A percentile compares a stretch with the other conserved stretches of the same genome.
Evolutionary conservation across 352 stramenopile genomes (phyloP).

Genomic region (Globisporangium heterothallicum): DNA sequence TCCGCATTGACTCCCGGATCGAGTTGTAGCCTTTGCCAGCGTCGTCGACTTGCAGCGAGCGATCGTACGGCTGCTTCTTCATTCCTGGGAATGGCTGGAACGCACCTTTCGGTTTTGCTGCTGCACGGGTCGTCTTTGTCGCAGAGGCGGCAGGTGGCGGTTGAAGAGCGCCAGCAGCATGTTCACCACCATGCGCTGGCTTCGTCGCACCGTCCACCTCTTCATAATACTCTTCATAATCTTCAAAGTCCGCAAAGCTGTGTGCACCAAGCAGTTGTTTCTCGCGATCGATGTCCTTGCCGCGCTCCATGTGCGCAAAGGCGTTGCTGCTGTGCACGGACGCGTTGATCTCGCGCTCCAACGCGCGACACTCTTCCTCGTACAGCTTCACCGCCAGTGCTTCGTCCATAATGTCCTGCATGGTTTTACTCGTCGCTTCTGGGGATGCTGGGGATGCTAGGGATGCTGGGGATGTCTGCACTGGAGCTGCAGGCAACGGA

Average conservation of each 20-base stretch:
- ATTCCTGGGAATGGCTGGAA: conserved; percentile 10
- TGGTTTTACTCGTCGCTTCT: conserved; percentile 12
- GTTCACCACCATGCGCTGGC: neutral
- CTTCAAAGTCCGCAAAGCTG: conserved; percentile 24
- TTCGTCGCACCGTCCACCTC: conserved; percentile 3
- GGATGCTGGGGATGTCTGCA: no score
- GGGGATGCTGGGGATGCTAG: no score
- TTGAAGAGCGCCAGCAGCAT: neutral
- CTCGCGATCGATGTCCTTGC: conserved; percentile 19
- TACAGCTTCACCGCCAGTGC: conserved; percentile 56
- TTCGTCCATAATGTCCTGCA: conserved; percentile 74
- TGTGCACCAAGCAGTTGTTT: conserved; percentile 37
- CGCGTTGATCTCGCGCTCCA: conserved; percentile 35
- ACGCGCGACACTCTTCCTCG: conserved; percentile 42
- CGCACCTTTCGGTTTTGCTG: conserved; percentile 11
- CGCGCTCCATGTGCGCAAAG: conserved; percentile 25
- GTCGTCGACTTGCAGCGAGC: conserved; percentile 22
- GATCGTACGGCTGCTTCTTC: conserved; percentile 34
- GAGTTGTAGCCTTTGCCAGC: conserved; percentile 45
- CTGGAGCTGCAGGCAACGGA: neutral
- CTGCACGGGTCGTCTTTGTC: neutral
- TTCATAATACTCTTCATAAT: conserved; percentile 11
- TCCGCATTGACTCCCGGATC: conserved; percentile 44
- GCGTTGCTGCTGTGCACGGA: conserved; percentile 24
- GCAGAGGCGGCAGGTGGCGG: neutral